Evolutionary conservation across 192 early-diverging fungal species (phyloP), one percentile per base, ranked within the genome.

Genomic region (Backusella tarrabulga): DNA sequence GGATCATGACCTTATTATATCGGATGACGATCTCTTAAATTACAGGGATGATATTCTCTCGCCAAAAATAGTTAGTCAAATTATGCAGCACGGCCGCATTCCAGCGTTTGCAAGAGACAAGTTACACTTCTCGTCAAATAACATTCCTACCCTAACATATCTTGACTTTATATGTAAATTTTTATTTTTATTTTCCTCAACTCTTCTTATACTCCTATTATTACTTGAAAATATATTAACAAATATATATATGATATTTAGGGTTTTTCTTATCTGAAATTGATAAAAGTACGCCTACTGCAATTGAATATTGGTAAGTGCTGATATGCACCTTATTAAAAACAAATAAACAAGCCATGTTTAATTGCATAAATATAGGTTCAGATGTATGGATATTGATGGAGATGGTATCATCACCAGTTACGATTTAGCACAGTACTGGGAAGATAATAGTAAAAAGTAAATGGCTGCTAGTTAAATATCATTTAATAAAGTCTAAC

Each of bases 301-400:
- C 83, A 14, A 78, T 80, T 68, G 83, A 84, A 60, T 84, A 84
- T 35, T 84, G 83, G 82, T 80, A 75, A 67, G 69, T 26, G 34
- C 9, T 3, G 11, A 26, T 63, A 63, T 63, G 56, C 23, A 63
- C 12, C 23, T 29, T 29, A 29, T 63, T 63, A 26, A 7, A 63
- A 63, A 63, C 56, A 63, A 63, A 63, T 63, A 63, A 50, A 29
- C 56, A 63, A 63, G 29, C 3, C 23, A 63, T 6, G 15, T 50
- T 50, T n/a, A 50, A 50, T 17, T 50, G 26, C 23, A 29, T 29
- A 63, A 23, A 23, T 60, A 60, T 29, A 97, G 96, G 96, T 99
- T 99, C 86, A 88, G 95, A 71, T 96, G 94, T 74, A 86, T 99
- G 81, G 97, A 99, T 80, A 79, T 92, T 15, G 96, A 99, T 80